Evolutionary conservation across 345 rosid species (phyloP).

Genomic region (Nephelium lappaceum): DNA sequence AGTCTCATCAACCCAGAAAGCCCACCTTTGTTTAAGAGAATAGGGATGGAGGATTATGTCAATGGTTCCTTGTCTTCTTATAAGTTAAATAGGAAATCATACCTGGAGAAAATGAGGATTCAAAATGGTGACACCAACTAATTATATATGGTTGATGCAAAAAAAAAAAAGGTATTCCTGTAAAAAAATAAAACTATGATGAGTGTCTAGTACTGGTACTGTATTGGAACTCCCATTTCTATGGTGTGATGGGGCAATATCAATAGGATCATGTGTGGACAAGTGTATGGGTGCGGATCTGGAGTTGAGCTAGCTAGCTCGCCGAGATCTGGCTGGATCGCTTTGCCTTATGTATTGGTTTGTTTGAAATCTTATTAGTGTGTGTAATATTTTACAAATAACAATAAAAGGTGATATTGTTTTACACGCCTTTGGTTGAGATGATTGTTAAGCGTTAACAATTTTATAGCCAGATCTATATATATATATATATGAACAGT

Average conservation of each 20-base stretch:
- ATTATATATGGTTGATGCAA: not conserved
- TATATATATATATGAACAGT: too few relatives aligned
- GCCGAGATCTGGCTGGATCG: not conserved
- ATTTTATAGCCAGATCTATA: too few relatives aligned
- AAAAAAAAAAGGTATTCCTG: too few relatives aligned
- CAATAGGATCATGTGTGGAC: too few relatives aligned
- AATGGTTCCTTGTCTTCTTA: conserved; percentile 24
- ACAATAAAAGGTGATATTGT: not conserved
- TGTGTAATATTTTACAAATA: not conserved
- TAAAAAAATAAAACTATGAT: not conserved
- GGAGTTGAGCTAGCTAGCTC: too few relatives aligned
- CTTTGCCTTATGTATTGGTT: not conserved
- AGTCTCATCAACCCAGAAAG: conserved; percentile 20
- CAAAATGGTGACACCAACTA: conserved; percentile 4
- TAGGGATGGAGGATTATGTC: conserved; percentile 23
- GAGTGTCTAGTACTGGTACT: too few relatives aligned
- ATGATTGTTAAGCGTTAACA: not conserved
- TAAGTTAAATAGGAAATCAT: conserved; percentile 18
- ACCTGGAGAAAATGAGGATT: conserved; percentile 27
- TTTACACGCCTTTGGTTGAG: not conserved
- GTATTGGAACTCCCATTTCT: too few relatives aligned
- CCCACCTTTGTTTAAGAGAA: conserved; percentile 27
- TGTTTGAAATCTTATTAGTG: not conserved
- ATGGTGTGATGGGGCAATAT: too few relatives aligned
- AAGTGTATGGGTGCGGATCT: too few relatives aligned